Percentiles rank a stretch among this genome's conserved stretches.
Conservation (phyloP, 306 rosid species). For the Ochetophila trinervis region DNA sequence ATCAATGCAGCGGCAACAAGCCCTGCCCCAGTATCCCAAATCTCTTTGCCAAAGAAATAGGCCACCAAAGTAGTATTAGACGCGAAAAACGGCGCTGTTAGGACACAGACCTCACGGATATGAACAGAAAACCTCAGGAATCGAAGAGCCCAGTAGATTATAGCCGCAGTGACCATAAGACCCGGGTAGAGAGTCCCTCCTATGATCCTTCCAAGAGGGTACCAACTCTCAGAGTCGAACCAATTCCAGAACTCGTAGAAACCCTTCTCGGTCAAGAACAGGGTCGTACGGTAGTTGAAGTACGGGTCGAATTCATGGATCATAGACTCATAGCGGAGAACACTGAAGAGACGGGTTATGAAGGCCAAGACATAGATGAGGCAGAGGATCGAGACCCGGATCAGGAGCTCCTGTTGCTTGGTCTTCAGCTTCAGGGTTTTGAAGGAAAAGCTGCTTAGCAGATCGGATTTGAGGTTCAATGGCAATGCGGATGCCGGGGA, state of each 20-base stretch:
- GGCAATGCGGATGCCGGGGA: constrained; percentile 15
- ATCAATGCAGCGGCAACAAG: constrained; percentile 88
- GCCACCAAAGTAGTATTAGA: constrained; percentile 94
- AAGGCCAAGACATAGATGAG: constrained; percentile 86
- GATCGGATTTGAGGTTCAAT: constrained; percentile 39
- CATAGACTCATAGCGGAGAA: constrained; percentile 96
- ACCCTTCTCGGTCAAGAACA: constrained; percentile 70
- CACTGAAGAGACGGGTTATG: constrained; percentile 90
- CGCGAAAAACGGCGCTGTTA: constrained; percentile 93
- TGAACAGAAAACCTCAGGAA: constrained; percentile 75
- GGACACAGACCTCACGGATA: constrained; percentile 93
- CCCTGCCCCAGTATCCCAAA: constrained; percentile 97
- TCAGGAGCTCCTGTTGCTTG: constrained; percentile 90
- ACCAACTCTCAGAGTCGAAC: constrained; percentile 98
- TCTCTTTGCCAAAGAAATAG: constrained; percentile 83
- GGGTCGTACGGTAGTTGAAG: constrained; percentile 93
- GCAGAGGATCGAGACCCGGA: constrained; percentile 66
- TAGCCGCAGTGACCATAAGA: constrained; percentile 95
- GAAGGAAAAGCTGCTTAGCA: constrained; percentile 29
- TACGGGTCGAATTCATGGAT: constrained; percentile 98
- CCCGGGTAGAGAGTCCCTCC: constrained; percentile 98
- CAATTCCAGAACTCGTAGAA: constrained; percentile 98
- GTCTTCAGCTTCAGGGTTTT: constrained; percentile 79
- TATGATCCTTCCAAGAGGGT: constrained; percentile 86
- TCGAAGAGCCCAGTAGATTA: constrained; percentile 57